A percentile compares a stretch with the other conserved stretches of the same genome.
phyloP scores from a whole-genome alignment of 2,329 filamentous ascomycete genomes.

The Cercospora sojina region DNA sequence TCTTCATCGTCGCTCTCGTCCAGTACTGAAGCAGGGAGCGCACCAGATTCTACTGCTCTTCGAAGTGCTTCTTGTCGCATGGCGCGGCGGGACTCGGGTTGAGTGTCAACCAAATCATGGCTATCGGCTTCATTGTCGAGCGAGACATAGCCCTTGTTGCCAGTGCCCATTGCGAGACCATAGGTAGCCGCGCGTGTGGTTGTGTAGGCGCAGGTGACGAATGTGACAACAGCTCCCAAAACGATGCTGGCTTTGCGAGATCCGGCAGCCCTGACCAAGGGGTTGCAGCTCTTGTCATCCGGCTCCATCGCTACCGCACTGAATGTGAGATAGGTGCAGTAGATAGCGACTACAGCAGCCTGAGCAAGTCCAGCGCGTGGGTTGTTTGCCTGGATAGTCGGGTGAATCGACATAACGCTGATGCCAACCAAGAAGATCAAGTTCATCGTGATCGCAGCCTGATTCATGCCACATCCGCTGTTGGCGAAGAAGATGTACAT shows the following conservation, averaged over 20 bases:
- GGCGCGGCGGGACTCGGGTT: constrained; percentile 75
- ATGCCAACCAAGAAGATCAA: constrained; percentile 77
- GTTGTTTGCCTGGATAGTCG: constrained; percentile 85
- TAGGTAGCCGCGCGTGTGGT: constrained; percentile 95
- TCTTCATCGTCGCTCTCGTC: constrained; percentile 70
- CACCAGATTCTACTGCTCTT: constrained; percentile 87
- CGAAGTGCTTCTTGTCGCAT: constrained; percentile 92
- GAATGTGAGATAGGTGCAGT: constrained; percentile 98
- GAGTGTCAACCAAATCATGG: constrained; percentile 83
- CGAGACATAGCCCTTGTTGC: constrained; percentile 59
- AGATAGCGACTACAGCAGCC: constrained; percentile 92
- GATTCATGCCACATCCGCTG: constrained; percentile 87
- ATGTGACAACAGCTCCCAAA: constrained; percentile 90
- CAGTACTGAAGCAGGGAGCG: constrained; percentile 84
- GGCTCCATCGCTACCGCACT: constrained; percentile 98
- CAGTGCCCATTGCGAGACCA: constrained; percentile 70
- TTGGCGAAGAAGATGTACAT: constrained; percentile 96
- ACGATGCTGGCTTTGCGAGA: constrained; percentile 88
- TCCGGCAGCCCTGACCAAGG: constrained; percentile 78
- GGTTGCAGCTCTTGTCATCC: constrained; percentile 91
- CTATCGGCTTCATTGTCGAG: constrained; percentile 72
- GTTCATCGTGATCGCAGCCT: constrained; percentile 88
- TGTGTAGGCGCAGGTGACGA: constrained; percentile 95
- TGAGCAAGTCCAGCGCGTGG: constrained; percentile 94
- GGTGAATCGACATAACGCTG: constrained; percentile 84